phyloP scores from a whole-genome alignment of 1,284 basidiomycete species.

The Papiliotrema nemorosa region DNA sequence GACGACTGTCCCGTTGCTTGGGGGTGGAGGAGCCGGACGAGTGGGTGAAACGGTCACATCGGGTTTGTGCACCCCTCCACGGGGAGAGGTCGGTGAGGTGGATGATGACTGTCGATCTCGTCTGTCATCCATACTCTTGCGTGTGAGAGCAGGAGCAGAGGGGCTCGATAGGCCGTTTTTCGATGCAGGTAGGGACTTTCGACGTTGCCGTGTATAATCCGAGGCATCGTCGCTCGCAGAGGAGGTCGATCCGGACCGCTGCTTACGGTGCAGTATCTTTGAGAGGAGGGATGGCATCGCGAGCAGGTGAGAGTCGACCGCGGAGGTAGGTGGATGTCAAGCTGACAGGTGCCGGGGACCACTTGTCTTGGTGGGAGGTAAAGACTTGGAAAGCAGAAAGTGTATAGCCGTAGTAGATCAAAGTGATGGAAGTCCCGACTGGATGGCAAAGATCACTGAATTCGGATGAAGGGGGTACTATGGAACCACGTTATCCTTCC shows the following conservation, averaged over 20 bases:
- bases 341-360: background rate
- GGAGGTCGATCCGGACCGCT: slow-evolving; percentile 10
- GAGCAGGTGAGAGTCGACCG: background rate
- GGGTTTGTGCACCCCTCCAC: background rate
- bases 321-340: background rate
- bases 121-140: background rate
- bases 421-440: too few relatives aligned
- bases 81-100: background rate
- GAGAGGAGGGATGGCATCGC: slow-evolving; percentile 27
- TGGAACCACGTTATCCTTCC: too few relatives aligned
- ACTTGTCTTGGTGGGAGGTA: background rate
- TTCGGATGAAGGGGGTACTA: too few relatives aligned
- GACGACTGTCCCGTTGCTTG: background rate
- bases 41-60: background rate
- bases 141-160: background rate
- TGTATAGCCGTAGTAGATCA: too few relatives aligned
- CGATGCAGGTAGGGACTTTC: too few relatives aligned
- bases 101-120: background rate
- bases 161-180: background rate
- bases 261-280: slow-evolving; percentile 19
- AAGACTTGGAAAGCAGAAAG: too few relatives aligned
- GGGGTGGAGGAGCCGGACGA: slow-evolving; percentile 6
- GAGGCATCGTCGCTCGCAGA: slow-evolving; percentile 3
- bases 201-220: too few relatives aligned
- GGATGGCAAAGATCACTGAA: too few relatives aligned